Evolutionary conservation across 78 protist genomes (phyloP).

Genomic region (Pigoraptor vietnamica): DNA sequence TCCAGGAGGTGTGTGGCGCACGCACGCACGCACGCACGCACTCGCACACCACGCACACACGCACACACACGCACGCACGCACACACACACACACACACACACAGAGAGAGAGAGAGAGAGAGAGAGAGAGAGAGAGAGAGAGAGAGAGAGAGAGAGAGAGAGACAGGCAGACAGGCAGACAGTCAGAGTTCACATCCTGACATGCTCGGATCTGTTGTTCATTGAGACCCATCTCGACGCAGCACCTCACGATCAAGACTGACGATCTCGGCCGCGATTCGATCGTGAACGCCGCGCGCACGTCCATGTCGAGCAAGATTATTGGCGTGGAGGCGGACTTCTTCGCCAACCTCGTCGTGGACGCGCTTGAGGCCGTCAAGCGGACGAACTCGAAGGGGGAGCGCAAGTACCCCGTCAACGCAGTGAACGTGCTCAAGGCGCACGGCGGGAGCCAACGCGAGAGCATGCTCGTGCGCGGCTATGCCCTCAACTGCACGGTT

Average conservation of each 20-base stretch:
- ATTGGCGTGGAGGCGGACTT: constrained; percentile 83
- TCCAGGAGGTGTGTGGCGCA: no score
- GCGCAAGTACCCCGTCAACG: constrained; percentile 83
- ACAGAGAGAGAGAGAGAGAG: no score
- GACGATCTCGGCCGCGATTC: constrained; percentile 80
- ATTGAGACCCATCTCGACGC: no score
- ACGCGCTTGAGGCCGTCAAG: constrained; percentile 87
- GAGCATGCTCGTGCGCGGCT: constrained; percentile 75
- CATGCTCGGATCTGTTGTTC: no score
- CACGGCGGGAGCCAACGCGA: constrained; percentile 91
- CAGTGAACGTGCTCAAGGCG: constrained; percentile 90
- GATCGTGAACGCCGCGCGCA: constrained; percentile 87
- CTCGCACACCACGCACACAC: no score
- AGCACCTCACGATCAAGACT: constrained; percentile 12
- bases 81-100: no score
- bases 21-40: background rate
- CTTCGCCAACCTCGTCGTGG: constrained; percentile 89
- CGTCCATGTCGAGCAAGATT: constrained; percentile 95
- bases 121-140: no score
- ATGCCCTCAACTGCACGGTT: constrained; percentile 84
- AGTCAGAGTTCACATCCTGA: no score
- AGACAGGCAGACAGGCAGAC: no score
- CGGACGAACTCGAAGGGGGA: constrained; percentile 60
- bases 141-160: no score
- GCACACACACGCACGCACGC: no score